Evolutionary conservation across 2,329 filamentous ascomycete genomes (phyloP), one percentile per base, ranked within the genome.

Genomic region (Diaporthe vexans): DNA sequence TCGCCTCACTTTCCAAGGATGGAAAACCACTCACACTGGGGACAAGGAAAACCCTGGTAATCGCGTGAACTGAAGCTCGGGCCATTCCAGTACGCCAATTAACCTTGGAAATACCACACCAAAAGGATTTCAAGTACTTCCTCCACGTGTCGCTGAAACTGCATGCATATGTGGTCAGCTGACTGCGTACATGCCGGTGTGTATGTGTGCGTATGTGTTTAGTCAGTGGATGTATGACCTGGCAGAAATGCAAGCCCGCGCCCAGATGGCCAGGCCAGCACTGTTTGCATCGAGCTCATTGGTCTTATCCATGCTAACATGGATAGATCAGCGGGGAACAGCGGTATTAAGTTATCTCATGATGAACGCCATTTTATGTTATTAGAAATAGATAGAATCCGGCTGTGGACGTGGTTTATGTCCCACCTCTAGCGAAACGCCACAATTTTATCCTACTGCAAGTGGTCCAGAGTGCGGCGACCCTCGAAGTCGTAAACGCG

Each of bases 1-100:
- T 67, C 61, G 46, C 61, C 61, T 67, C 61, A 67, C 21, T 52
- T 61, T 52, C 61, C 29, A n/a, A 29, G 43, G 11, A 52, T 52
- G 46, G 61, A 26, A 24, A 35, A 33, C n/a, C 43, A 24, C 46
- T 37, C 43, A 35, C 3, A 48, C 29, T 52, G 40, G 61, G 35
- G 61, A 21, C 43, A 15, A 24, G 46, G 21, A 5, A 51, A 67
- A 13, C 48, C 29, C 7, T 52, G 26, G 26, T 43, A n/a, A 37
- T 24, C 46, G 29, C 46, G 26, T n/a, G 17, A 33, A 37, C 19
- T 17, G 17, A 21, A 52, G 37, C 61, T 67, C 29, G 21, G 43
- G 29, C 9, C 46, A 24, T 37, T 46, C 24, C 21, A 37, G 43
- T 7, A 43, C 40, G 15, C 40, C 1, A 43, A 43, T 7, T 43